A percentile compares a stretch with the other conserved stretches of the same genome.
These are phyloP conservation scores for Solanum ahanhuiri DNA, from an alignment of 257 asterid species.

Conservation along the genomic window DNA sequence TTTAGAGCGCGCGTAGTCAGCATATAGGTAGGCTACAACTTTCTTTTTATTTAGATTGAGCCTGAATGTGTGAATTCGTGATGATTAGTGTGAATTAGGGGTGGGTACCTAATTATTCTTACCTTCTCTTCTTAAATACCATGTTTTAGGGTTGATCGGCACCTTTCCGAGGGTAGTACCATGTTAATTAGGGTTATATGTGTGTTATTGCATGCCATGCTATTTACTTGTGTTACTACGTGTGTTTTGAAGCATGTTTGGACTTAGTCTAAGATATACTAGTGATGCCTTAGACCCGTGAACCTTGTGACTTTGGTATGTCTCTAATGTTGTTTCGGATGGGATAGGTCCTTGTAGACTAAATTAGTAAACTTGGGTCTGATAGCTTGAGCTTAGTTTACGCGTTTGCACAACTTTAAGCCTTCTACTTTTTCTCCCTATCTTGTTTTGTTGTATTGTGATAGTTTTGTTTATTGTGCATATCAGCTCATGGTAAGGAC, in stretches of 20 bases:
- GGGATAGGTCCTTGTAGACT: neutral
- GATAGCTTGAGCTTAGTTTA: neutral
- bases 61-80: neutral
- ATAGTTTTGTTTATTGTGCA: neutral
- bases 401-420: neutral
- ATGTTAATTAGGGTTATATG: neutral
- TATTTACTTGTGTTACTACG: neutral
- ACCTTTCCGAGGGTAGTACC: fast-evolving
- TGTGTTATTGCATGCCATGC: neutral
- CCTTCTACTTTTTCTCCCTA: neutral
- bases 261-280: no score
- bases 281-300: no score
- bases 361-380: neutral
- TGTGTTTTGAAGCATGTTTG: neutral
- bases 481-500: neutral
- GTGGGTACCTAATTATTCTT: neutral
- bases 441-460: neutral
- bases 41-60: no score
- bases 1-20: neutral
- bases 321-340: no score
- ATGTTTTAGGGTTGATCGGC: neutral
- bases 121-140: neutral
- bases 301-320: no score
- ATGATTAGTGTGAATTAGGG: neutral
- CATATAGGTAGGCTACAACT: neutral